Percentiles rank a stretch among this genome's conserved stretches.
These are phyloP conservation scores for Fusarium sp. DNA, from an alignment of 2,329 filamentous ascomycete species.

Conservation along the genomic window DNA sequence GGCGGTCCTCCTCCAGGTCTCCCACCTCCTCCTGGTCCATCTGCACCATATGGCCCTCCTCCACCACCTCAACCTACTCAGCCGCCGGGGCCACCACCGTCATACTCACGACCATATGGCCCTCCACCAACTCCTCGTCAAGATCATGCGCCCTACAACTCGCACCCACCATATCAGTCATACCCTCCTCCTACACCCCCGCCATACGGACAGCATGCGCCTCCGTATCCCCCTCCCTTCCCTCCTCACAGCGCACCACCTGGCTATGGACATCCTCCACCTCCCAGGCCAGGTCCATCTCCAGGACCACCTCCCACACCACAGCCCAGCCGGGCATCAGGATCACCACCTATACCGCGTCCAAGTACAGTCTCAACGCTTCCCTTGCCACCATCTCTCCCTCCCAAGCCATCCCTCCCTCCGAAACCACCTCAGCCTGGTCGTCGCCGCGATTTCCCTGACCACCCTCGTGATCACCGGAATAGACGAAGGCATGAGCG, in stretches of 20 bases:
- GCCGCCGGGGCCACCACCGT: conserved; percentile 23
- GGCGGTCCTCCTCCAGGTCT: conserved; percentile 36
- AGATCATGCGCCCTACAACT: conserved; percentile 31
- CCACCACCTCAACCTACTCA: conserved; percentile 22
- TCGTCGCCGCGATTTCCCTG: conserved; percentile 39
- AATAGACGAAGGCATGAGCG: conserved; percentile 48
- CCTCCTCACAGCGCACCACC: conserved; percentile 33
- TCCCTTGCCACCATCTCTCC: conserved; percentile 42
- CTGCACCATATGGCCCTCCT: conserved; percentile 26
- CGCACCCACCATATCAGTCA: conserved; percentile 32
- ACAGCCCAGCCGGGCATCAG: conserved; percentile 23
- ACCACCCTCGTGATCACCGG: conserved; percentile 43
- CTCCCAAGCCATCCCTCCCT: conserved; percentile 48
- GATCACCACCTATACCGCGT: conserved; percentile 27
- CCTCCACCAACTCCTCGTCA: conserved; percentile 28
- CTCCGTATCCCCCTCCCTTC: conserved; percentile 35
- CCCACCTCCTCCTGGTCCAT: conserved; percentile 36
- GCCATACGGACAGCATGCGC: conserved; percentile 33
- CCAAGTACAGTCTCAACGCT: conserved; percentile 28
- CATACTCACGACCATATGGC: conserved; percentile 38
- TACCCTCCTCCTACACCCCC: conserved; percentile 32
- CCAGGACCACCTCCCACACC: conserved; percentile 22
- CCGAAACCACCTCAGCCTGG: conserved; percentile 44
- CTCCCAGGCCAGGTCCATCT: conserved; percentile 20
- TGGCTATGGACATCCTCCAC: conserved; percentile 29